Evolutionary conservation across 2,329 filamentous ascomycete species (phyloP).

Genomic region (Fusarium cyanostomum): DNA sequence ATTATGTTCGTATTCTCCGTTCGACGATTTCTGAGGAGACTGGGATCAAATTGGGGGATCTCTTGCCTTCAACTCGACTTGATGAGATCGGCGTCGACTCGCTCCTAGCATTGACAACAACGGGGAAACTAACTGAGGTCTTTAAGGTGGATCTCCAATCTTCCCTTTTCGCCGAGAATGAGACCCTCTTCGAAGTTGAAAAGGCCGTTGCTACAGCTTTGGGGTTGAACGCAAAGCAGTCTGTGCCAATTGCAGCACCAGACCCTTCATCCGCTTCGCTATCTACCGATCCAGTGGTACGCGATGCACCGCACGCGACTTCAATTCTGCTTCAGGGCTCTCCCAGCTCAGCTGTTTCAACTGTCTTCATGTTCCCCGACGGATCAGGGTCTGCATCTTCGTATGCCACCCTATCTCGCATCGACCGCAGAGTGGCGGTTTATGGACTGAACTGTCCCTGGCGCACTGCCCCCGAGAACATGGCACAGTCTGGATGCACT

Average conservation of each 20-base stretch:
- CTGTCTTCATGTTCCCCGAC: conserved; percentile 44
- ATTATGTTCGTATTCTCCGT: conserved; percentile 19
- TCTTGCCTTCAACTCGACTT: conserved; percentile 21
- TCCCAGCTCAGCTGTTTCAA: conserved; percentile 5
- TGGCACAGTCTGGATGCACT: conserved; percentile 51
- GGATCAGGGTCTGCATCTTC: conserved; percentile 45
- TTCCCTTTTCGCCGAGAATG: conserved; percentile 28
- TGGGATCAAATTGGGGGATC: conserved; percentile 24
- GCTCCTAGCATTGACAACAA: conserved; percentile 26
- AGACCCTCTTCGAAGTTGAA: conserved; percentile 31
- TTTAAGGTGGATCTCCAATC: conserved; percentile 28
- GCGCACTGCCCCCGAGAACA: conserved; percentile 67
- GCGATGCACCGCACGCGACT: conserved; percentile 28
- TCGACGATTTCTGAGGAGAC: conserved; percentile 33
- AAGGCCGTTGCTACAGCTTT: conserved; percentile 19
- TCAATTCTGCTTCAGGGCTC: conserved; percentile 38
- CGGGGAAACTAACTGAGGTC: conserved; percentile 40
- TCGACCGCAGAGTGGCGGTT: conserved; percentile 58
- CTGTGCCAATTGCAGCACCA: not conserved
- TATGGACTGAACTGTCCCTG: conserved; percentile 69
- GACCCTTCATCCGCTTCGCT: not conserved
- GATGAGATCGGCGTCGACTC: conserved; percentile 37
- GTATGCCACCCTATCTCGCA: conserved; percentile 45
- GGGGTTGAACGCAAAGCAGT: not conserved
- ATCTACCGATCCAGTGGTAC: conserved; percentile 7